Conservation (phyloP, 352 stramenopile genomes). For the Phytophthora uliginosa region DNA sequence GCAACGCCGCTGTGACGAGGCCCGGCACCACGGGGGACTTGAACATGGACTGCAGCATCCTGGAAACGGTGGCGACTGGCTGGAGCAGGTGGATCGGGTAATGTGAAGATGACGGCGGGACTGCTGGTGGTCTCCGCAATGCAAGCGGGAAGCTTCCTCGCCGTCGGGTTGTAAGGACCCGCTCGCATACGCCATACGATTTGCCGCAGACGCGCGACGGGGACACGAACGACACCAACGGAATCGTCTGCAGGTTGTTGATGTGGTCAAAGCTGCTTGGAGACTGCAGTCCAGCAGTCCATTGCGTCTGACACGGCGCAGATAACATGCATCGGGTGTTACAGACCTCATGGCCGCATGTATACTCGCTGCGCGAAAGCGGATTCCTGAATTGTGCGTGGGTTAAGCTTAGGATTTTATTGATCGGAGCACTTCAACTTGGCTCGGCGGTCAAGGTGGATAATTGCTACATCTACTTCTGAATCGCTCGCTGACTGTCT, state of each 20-base stretch:
- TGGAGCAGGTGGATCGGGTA: constrained; percentile 9
- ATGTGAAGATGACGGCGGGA: constrained; percentile 10
- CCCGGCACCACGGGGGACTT: constrained; percentile 30
- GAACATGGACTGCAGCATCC: constrained; percentile 39
- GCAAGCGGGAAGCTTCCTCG: constrained; percentile 28
- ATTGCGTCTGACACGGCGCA: background rate
- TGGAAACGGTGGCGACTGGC: background rate
- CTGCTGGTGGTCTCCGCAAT: constrained; percentile 12
- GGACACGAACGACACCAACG: constrained; percentile 12
- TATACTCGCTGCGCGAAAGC: background rate
- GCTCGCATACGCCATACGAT: constrained; percentile 21
- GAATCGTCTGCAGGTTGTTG: constrained; percentile 18
- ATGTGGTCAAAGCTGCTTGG: background rate
- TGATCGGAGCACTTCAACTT: constrained; percentile 23
- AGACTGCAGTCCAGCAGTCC: background rate
- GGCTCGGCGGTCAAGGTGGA: background rate
- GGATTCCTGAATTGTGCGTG: constrained; percentile 1
- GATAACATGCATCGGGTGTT: background rate
- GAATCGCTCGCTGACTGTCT: background rate
- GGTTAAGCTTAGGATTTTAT: constrained; percentile 5
- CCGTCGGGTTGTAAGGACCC: constrained; percentile 26
- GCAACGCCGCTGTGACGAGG: constrained; percentile 34
- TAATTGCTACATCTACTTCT: constrained; percentile 7
- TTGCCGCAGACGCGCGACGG: constrained; percentile 11
- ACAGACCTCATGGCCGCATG: background rate